These are phyloP conservation scores for Termitomyces heimii DNA, from an alignment of 768 basidiomycete species.

Conservation along the genomic window DNA sequence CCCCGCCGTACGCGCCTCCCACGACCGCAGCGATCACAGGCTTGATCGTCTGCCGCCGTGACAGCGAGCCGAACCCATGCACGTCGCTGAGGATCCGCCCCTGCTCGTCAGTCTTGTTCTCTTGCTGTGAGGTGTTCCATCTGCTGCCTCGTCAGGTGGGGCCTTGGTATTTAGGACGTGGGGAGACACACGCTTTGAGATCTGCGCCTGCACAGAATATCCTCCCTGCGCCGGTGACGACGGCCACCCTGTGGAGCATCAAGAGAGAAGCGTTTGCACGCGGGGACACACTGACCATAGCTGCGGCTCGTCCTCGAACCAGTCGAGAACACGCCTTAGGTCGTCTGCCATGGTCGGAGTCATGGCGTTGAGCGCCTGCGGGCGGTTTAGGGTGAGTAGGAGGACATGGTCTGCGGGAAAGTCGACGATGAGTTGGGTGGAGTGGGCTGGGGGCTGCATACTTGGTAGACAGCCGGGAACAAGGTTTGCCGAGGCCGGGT, in stretches of 20 bases:
- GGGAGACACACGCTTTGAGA: conserved; percentile 54
- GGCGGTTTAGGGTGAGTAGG: conserved; percentile 52
- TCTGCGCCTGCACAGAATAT: conserved; percentile 80
- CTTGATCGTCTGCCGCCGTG: conserved; percentile 60
- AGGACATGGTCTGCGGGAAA: conserved; percentile 35
- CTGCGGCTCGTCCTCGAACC: conserved; percentile 68
- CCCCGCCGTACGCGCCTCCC: conserved; percentile 68
- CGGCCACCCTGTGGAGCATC: conserved; percentile 48
- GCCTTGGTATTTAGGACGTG: no score
- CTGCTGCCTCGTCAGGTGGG: no score
- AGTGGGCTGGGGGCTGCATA: conserved; percentile 23
- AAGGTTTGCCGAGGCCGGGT: background rate
- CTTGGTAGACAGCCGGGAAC: conserved; percentile 2
- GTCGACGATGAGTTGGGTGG: conserved; percentile 28
- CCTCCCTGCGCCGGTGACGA: conserved; percentile 70
- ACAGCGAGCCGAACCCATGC: conserved; percentile 71
- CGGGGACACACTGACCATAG: conserved; percentile 73
- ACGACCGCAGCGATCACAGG: conserved; percentile 79
- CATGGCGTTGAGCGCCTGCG: conserved; percentile 69
- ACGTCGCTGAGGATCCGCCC: conserved; percentile 29
- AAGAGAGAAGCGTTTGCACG: no score
- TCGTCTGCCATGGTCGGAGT: conserved; percentile 51
- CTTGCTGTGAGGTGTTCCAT: conserved; percentile 52
- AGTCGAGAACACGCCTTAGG: conserved; percentile 47
- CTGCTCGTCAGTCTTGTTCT: conserved; percentile 38